Base-by-base conservation (phyloP, 2,329 filamentous ascomycete genomes). In the Paraphaeosphaeria minitans region DNA sequence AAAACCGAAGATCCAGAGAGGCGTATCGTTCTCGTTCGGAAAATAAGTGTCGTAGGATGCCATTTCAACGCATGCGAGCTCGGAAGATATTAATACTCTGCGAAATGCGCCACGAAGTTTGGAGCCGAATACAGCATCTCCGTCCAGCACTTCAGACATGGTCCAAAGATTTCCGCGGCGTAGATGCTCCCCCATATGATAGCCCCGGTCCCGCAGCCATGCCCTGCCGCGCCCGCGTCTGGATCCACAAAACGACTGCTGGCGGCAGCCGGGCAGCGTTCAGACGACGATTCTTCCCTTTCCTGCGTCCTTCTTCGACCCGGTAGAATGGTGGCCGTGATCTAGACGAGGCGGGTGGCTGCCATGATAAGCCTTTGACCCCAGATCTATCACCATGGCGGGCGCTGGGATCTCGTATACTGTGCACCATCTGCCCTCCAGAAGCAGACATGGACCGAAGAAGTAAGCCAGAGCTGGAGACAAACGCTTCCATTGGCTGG, bases 101-200 rank as follows among this genome's bases (percentile, higher is more conserved):
- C 6, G 13, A 16, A 19, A 22, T 10, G 12, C 29, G 10, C 48
- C 21, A 56, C 60, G 50, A 62, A 41, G 48, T 54, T 53, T 45
- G 16, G 1, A 24, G 47, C 27, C 10, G 48, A 41, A 3, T 47
- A 8, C 27, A 50, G 50, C 52, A 60, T 64, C 63, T 64, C 61
- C 63, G 61, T 59, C 50, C 31, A 60, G 53, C 52, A 56, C 50
- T 43, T 49, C 46, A 55, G 27, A 27, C 21, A 13, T 33, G 37
- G 43, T 35, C 16, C 24, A 7, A 55, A 37, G 41, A 65, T 57
- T 42, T 65, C 65, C 63, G 63, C 61, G 65, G 63, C 56, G 50
- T 51, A 50, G 55, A 58, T 62, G 53, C 31, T 37, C 56, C 52
- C 51, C 48, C 56, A 50, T 55, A 48, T 21, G 19, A 33, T 21